phyloP scores from a whole-genome alignment of 176 grass and related monocot species.

The Metroxylon sagu region DNA sequence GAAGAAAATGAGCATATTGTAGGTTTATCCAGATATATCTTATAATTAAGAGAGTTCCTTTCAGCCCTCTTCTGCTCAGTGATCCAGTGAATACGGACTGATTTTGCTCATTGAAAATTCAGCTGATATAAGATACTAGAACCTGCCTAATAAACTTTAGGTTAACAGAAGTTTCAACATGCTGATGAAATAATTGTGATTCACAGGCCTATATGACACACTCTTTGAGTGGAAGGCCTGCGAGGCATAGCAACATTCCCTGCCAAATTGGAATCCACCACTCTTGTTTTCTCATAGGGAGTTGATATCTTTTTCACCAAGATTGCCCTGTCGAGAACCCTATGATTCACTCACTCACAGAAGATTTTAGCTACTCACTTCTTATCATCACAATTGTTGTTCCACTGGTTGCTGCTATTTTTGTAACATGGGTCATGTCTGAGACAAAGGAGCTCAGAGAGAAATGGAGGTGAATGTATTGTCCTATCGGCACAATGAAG shows the following conservation, averaged over 20 bases:
- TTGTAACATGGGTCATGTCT: slow-evolving; percentile 57
- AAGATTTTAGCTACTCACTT: slow-evolving; percentile 86
- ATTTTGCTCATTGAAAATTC: no score
- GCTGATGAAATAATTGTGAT: not conserved
- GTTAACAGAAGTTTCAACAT: no score
- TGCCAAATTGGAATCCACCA: slow-evolving; percentile 85
- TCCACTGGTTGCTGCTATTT: slow-evolving; percentile 50
- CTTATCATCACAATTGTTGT: slow-evolving; percentile 52
- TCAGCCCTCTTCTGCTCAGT: no score
- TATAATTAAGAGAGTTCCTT: no score
- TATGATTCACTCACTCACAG: slow-evolving; percentile 75
- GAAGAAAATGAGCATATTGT: no score
- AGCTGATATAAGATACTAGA: no score
- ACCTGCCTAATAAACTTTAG: no score
- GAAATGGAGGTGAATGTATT: slow-evolving; percentile 68
- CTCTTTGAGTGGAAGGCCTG: slow-evolving; percentile 78
- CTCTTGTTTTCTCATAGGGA: slow-evolving; percentile 81
- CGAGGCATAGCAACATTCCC: slow-evolving; percentile 66
- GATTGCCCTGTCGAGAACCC: slow-evolving; percentile 84
- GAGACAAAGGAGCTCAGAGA: slow-evolving; percentile 85
- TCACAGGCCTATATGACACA: slow-evolving; percentile 78
- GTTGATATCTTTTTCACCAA: slow-evolving; percentile 84
- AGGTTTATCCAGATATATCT: no score
- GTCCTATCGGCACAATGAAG: not conserved
- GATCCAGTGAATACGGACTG: no score